Evolutionary conservation across 441 rosid genomes (phyloP).

Genomic region (Arabidopsis hybrid): DNA sequence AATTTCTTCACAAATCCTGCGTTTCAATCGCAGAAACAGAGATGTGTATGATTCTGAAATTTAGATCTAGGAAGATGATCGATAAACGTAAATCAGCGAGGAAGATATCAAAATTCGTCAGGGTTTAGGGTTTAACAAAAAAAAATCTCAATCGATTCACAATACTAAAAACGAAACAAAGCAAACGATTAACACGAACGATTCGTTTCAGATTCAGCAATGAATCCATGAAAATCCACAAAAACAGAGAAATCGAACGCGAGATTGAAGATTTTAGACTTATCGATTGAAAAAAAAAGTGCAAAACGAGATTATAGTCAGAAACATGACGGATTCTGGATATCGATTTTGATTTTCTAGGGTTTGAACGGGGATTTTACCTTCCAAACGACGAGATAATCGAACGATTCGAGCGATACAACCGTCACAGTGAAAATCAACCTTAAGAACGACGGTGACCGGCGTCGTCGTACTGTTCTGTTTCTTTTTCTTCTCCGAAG

Average conservation of each 20-base stretch:
- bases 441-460: constrained; percentile 53
- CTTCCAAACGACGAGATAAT: constrained; percentile 52
- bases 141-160: not conserved
- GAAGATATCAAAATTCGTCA: not conserved
- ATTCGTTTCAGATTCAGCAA: constrained; percentile 4
- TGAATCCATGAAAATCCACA: not conserved
- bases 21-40: not conserved
- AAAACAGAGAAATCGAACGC: not conserved
- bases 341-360: not conserved
- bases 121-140: constrained; percentile 8
- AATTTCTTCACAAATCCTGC: not conserved
- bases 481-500: constrained; percentile 30
- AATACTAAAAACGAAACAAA: not conserved
- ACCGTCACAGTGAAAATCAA: constrained; percentile 74
- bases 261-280: not conserved
- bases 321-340: not conserved
- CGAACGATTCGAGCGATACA: constrained; percentile 57
- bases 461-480: not conserved
- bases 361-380: constrained; percentile 35
- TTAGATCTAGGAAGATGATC: not conserved
- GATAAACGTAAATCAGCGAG: not conserved
- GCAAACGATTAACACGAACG: not conserved
- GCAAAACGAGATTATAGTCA: not conserved
- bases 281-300: not conserved
- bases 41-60: not conserved